A percentile compares a stretch with the other conserved stretches of the same genome.
These are phyloP conservation scores for Bipolaris victoriae DNA, from an alignment of 2,329 filamentous ascomycete genomes.

Conservation along the genomic window DNA sequence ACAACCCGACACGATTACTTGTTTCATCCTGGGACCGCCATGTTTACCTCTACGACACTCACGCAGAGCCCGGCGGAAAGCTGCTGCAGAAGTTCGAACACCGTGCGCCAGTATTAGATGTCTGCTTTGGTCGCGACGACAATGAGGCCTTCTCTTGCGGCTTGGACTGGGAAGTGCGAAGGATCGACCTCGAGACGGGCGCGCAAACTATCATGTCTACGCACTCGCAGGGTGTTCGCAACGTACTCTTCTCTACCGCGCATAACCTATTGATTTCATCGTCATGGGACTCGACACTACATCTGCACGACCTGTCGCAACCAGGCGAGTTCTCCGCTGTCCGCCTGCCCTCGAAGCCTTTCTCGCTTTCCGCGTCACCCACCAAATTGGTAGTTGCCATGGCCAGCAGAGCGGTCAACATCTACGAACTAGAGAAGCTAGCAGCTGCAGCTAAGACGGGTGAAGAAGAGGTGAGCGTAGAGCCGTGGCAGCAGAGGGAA, in stretches of 20 bases:
- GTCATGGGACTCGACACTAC: conserved; percentile 91
- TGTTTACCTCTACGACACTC: conserved; percentile 86
- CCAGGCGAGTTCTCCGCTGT: conserved; percentile 67
- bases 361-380: conserved; percentile 77
- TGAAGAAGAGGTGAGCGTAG: conserved; percentile 56
- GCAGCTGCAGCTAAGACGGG: conserved; percentile 44
- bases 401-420: conserved; percentile 90
- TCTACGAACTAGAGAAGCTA: conserved; percentile 84
- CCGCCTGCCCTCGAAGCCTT: conserved; percentile 81
- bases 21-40: conserved; percentile 94
- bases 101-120: conserved; percentile 84
- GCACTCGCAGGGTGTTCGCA: conserved; percentile 80
- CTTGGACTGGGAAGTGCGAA: conserved; percentile 84
- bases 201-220: conserved; percentile 77
- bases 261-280: conserved; percentile 83
- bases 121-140: conserved; percentile 85
- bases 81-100: conserved; percentile 78
- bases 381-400: conserved; percentile 95
- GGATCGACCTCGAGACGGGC: conserved; percentile 75
- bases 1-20: conserved; percentile 75
- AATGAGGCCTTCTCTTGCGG: conserved; percentile 85
- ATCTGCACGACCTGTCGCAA: conserved; percentile 73
- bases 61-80: conserved; percentile 63
- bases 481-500: conserved; percentile 92
- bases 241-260: conserved; percentile 78